These are phyloP conservation scores for Fusarium nygamai DNA, from an alignment of 2,329 filamentous ascomycete genomes.

Conservation along the genomic window DNA sequence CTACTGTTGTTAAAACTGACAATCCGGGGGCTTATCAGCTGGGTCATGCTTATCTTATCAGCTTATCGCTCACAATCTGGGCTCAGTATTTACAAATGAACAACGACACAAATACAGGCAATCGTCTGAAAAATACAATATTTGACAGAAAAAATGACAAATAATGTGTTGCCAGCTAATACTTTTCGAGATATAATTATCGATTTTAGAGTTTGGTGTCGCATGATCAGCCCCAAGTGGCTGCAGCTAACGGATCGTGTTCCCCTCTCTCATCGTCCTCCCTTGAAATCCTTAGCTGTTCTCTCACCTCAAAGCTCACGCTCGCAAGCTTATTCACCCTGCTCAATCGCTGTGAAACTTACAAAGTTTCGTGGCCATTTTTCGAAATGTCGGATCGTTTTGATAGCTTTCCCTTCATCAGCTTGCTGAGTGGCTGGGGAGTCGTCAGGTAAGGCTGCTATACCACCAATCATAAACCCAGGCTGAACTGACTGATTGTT, in stretches of 20 bases:
- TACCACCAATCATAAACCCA: fast-evolving
- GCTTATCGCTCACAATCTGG: neutral
- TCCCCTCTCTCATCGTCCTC: neutral
- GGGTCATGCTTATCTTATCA: neutral
- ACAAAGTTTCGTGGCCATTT: fast-evolving
- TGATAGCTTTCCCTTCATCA: neutral
- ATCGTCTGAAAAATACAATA: fast-evolving
- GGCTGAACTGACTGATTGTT: neutral
- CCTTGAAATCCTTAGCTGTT: neutral
- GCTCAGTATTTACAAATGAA: neutral
- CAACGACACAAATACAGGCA: fast-evolving
- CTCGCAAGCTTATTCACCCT: neutral
- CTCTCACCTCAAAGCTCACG: fast-evolving
- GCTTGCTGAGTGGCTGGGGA: slow-evolving; percentile 4
- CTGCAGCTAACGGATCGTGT: neutral
- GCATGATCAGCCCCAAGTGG: neutral
- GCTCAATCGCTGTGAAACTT: fast-evolving
- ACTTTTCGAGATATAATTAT: neutral
- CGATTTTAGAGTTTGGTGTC: neutral
- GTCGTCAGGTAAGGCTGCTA: neutral
- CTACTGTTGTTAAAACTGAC: no score
- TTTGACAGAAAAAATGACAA: fast-evolving
- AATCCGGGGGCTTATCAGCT: no score
- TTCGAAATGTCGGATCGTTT: neutral
- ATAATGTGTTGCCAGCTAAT: fast-evolving